Percentiles rank a stretch among this genome's conserved stretches.
Evolutionary conservation across 352 stramenopile species (phyloP).

Genomic region (Phytophthora vignae): DNA sequence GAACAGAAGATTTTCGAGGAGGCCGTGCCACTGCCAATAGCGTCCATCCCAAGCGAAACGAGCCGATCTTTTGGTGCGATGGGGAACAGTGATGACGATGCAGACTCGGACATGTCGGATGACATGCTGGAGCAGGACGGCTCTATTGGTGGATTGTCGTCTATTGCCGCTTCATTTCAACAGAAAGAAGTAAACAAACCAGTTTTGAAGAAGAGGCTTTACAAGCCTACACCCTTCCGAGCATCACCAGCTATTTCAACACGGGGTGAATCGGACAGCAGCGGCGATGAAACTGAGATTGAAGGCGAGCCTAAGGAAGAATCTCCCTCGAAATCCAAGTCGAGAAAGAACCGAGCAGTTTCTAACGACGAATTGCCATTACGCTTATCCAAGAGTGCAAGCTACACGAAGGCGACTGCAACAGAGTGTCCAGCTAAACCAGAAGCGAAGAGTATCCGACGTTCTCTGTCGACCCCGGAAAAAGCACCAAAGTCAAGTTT

Average conservation of each 20-base stretch:
- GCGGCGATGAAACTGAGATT: slow-evolving; percentile 69
- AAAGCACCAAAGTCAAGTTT: slow-evolving; percentile 11
- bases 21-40: slow-evolving; percentile 37
- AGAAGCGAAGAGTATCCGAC: slow-evolving; percentile 14
- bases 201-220: slow-evolving; percentile 47
- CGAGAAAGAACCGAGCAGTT: slow-evolving; percentile 9
- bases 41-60: background rate
- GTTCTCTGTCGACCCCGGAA: slow-evolving; percentile 38
- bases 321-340: slow-evolving; percentile 2
- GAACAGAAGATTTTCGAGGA: slow-evolving; percentile 60
- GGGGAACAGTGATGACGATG: slow-evolving; percentile 37
- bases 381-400: slow-evolving; percentile 26
- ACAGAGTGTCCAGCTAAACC: background rate
- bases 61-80: slow-evolving; percentile 15
- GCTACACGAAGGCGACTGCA: slow-evolving; percentile 16
- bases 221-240: slow-evolving; percentile 50
- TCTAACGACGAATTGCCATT: slow-evolving; percentile 3
- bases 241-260: slow-evolving; percentile 39
- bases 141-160: slow-evolving; percentile 48
- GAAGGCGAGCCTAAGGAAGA: slow-evolving; percentile 63
- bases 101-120: slow-evolving; percentile 72
- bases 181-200: slow-evolving; percentile 28
- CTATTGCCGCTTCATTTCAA: slow-evolving; percentile 64
- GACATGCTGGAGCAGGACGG: slow-evolving; percentile 80
- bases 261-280: slow-evolving; percentile 50